These are phyloP conservation scores for Durio zibethinus DNA, from an alignment of 345 rosid species.

Conservation along the genomic window DNA sequence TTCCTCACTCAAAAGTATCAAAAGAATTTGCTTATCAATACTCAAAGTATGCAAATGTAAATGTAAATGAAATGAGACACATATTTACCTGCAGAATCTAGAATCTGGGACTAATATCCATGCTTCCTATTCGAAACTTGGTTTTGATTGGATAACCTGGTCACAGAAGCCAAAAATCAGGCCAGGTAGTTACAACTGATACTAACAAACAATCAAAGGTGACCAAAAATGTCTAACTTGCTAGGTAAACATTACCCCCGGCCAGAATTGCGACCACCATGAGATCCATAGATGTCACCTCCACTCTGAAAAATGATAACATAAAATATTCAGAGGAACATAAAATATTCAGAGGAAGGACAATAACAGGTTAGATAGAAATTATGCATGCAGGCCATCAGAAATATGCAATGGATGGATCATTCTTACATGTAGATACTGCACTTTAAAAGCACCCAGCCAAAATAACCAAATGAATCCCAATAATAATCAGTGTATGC, in stretches of 20 bases:
- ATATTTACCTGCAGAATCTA: constrained; percentile 4
- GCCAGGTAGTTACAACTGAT: constrained; percentile 3
- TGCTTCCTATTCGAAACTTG: constrained; percentile 44
- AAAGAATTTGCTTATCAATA: constrained; percentile 5
- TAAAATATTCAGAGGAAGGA: neutral
- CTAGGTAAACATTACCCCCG: constrained; percentile 34
- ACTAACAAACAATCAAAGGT: neutral
- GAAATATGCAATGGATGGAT: neutral
- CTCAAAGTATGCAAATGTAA: no score
- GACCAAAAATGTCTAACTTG: neutral
- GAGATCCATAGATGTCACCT: constrained; percentile 23
- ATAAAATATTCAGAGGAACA: no score
- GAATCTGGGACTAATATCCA: constrained; percentile 36
- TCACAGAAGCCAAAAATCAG: neutral
- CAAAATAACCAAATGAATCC: neutral
- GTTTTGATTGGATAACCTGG: constrained; percentile 29
- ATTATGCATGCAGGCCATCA: neutral
- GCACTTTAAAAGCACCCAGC: neutral
- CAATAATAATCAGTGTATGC: neutral
- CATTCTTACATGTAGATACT: neutral
- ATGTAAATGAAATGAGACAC: neutral
- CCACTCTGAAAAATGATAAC: constrained; percentile 24
- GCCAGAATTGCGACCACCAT: constrained; percentile 25
- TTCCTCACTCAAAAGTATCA: constrained; percentile 8
- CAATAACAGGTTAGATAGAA: neutral